These are phyloP conservation scores for Cryphonectria radicalis DNA, from an alignment of 2,329 filamentous ascomycete genomes.

Conservation along the genomic window DNA sequence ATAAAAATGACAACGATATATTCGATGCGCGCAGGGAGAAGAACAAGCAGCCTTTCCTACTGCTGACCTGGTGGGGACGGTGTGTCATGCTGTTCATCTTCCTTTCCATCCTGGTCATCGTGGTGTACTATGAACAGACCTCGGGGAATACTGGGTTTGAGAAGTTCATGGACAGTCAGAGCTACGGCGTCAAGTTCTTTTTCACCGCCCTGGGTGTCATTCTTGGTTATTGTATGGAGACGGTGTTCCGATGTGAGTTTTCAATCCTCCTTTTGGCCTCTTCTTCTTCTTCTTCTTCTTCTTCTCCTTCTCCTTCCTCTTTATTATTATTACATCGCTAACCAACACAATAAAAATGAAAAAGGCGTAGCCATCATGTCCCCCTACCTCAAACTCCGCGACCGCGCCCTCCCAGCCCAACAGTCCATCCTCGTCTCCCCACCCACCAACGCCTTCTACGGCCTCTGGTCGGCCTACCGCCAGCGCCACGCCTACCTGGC, in stretches of 20 bases:
- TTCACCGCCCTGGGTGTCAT: conserved; percentile 45
- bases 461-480: conserved; percentile 40
- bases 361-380: conserved; percentile 42
- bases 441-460: conserved; percentile 39
- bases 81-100: conserved; percentile 37
- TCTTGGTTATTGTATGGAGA: conserved; percentile 32
- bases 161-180: conserved; percentile 45
- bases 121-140: conserved; percentile 44
- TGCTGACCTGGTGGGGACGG: conserved; percentile 32
- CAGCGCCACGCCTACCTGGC: conserved; percentile 41
- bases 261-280: not conserved
- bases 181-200: conserved; percentile 45
- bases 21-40: not conserved
- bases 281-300: too few relatives aligned
- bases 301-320: not conserved
- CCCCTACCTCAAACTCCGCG: conserved; percentile 43
- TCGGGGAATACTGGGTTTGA: conserved; percentile 44
- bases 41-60: conserved; percentile 35
- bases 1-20: not conserved
- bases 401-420: conserved; percentile 34
- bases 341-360: conserved; percentile 21
- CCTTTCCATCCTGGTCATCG: conserved; percentile 39
- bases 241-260: conserved; percentile 18
- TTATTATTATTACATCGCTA: not conserved
- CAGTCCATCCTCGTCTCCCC: conserved; percentile 42